Evolutionary conservation across 805 yeast species (phyloP).

Genomic region (Yarrowia bubula): DNA sequence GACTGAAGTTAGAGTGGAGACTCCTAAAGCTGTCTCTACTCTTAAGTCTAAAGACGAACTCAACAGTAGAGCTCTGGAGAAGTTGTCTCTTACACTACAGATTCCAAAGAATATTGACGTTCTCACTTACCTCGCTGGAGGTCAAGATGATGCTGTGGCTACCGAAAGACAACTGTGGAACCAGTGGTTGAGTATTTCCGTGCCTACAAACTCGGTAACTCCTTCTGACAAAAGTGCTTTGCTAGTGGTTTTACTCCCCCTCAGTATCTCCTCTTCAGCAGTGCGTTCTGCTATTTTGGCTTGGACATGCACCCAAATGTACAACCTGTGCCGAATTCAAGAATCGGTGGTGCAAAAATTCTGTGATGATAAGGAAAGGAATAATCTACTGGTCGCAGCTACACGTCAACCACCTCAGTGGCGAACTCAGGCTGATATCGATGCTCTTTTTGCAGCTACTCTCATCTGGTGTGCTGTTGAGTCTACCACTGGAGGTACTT

Average conservation of each 20-base stretch:
- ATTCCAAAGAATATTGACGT: conserved; percentile 23
- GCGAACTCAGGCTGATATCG: conserved; percentile 20
- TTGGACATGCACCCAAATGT: conserved; percentile 24
- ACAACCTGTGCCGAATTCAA: conserved; percentile 22
- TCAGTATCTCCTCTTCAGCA: conserved; percentile 8
- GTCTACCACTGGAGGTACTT: conserved; percentile 20
- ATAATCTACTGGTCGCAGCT: not conserved
- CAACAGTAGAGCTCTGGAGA: not conserved
- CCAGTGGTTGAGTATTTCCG: conserved; percentile 26
- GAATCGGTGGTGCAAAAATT: conserved; percentile 24
- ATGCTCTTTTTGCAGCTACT: conserved; percentile 24
- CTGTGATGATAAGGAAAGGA: conserved; percentile 22
- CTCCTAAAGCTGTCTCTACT: not conserved
- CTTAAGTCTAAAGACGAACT: not conserved
- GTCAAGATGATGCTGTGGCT: conserved; percentile 25
- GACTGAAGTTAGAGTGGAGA: not conserved
- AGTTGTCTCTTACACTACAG: not conserved
- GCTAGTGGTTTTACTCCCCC: not conserved
- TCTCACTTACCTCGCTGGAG: conserved; percentile 23
- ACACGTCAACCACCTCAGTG: conserved; percentile 7
- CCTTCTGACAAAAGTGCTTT: conserved; percentile 22
- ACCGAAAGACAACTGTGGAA: conserved; percentile 20
- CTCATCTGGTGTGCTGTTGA: conserved; percentile 25
- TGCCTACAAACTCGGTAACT: conserved; percentile 21
- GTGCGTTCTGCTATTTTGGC: conserved; percentile 18